Base-by-base conservation (phyloP, 2,329 filamentous ascomycete species). In the Leptographium flavum region DNA sequence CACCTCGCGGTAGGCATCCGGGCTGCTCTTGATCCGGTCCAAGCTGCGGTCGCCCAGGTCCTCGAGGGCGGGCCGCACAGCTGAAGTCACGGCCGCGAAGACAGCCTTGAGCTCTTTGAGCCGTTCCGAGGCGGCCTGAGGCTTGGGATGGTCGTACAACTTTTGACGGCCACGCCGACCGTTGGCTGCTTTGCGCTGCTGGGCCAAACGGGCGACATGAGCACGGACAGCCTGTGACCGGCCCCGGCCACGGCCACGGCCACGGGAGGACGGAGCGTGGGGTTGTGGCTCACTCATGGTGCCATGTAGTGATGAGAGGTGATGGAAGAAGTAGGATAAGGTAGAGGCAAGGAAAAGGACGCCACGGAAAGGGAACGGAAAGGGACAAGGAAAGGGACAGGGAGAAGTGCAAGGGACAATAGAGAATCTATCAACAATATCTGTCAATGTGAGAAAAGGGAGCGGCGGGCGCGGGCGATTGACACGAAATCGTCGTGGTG, bases 21-120 rank as follows among this genome's bases (percentile, higher is more conserved):
- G 66, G 43, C 76, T 67, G 41, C 70, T 63, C 49, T 76, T 65
- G 47, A 83, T 61, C 47, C 71, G 67, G 41, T 76, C 72, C 47
- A 81, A 61, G 43, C 66, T 71, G 30, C 76, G 69, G 44, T 76
- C 72, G 17, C 78, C 77, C 19, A 86, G 66, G 55, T 83, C 79
- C 47, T 78, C 75, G 14, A 83, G 65, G 10, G 77, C 70, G 15
- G 74, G 73, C 58, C 81, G 83, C 53, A 83, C 61, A 27, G 73
- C 68, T 53, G 74, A 71, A 47, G 76, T 70, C 43, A 85, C 71
- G 47, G 71, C 65, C n/a, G 75, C 70, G 59, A 76, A 85, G 22
- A 69, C 68, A 46, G 76, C 74, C 59, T 81, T 81, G 54, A 85
- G 66, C 53, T 81, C 73, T 52, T 80, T 70, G 57, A 80, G 75